These are phyloP conservation scores for Cystobasidiopsis lactophilus DNA, from an alignment of 768 basidiomycete genomes.

Conservation along the genomic window DNA sequence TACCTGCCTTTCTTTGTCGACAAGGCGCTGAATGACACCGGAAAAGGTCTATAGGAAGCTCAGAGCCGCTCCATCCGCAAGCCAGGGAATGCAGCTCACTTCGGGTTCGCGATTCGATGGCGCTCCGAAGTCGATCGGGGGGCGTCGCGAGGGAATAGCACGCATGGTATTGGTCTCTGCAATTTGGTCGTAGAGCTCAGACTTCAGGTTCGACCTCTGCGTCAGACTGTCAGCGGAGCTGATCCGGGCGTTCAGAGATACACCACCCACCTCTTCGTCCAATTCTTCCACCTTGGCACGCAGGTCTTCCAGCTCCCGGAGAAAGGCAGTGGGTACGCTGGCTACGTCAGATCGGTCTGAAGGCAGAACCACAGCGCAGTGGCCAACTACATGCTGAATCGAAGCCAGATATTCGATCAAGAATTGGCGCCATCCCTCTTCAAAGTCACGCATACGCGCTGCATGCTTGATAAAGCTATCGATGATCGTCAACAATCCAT, in stretches of 20 bases:
- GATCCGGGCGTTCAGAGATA: not conserved
- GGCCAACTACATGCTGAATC: constrained; percentile 44
- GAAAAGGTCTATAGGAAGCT: constrained; percentile 39
- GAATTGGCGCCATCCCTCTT: constrained; percentile 42
- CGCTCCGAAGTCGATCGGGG: no score
- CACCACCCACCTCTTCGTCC: constrained; percentile 40
- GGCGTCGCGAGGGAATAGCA: constrained; percentile 32
- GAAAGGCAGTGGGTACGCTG: constrained; percentile 24
- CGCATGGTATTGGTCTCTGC: constrained; percentile 47
- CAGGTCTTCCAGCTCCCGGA: constrained; percentile 41
- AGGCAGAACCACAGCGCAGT: constrained; percentile 36
- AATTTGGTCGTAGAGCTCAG: constrained; percentile 39
- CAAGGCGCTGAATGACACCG: constrained; percentile 55
- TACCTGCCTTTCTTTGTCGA: constrained; percentile 69
- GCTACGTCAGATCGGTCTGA: constrained; percentile 28
- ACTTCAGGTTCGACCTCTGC: constrained; percentile 32
- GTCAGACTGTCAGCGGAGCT: constrained; percentile 19
- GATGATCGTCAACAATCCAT: constrained; percentile 36
- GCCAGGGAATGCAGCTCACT: no score
- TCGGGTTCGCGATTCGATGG: no score
- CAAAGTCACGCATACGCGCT: constrained; percentile 38
- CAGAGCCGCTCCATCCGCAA: no score
- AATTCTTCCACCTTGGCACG: constrained; percentile 41
- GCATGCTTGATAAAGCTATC: constrained; percentile 46
- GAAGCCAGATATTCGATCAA: constrained; percentile 40